Evolutionary conservation across 2,329 filamentous ascomycete genomes (phyloP), one percentile per base, ranked within the genome.

Genomic region (Colletotrichum acutatum): DNA sequence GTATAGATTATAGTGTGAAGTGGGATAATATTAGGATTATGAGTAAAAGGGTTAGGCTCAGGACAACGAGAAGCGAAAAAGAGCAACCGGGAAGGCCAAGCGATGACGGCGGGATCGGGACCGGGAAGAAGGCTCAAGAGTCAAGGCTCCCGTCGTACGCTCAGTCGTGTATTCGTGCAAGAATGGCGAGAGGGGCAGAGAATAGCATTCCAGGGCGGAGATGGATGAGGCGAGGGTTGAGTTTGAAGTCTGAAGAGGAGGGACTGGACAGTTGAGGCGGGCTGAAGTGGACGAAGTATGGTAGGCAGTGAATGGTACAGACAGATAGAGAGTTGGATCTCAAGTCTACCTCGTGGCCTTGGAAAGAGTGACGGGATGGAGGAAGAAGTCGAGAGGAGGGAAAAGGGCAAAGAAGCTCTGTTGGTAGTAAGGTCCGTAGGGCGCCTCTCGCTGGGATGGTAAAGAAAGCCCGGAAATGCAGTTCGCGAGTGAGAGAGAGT

Each of bases 1-100:
- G 71, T 73, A 58, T 57, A 71, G 71, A 66, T 62, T 73, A 73
- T 71, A 66, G 66, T 73, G 62, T 24, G 61, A 66, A 46, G 61
- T 65, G 66, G 60, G 66, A 71, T 71, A 70, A 68, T 66, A 73
- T 73, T 71, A 73, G 66, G 54, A 73, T 71, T 73, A 73, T 67
- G 66, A 65, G 65, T 70, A 71, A 73, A 71, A 54, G 66, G 60
- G 60, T 49, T 59, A 61, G 52, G 66, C 58, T 58, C 58, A 61
- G 60, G 61, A 65, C 19, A 54, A 54, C 9, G 24, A 52, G 49
- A 60, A 71, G 71, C 71, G 71, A 71, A 66, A 52, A 65, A 60
- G 46, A 66, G 57, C 52, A 49, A 61, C 49, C 57, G 59, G 60
- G 34, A 58, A 58, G 34, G 60, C 61, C 66, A 57, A 56, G 63